Base-by-base conservation (phyloP, 139 green algal species). In the Klebsormidium nitens region DNA sequence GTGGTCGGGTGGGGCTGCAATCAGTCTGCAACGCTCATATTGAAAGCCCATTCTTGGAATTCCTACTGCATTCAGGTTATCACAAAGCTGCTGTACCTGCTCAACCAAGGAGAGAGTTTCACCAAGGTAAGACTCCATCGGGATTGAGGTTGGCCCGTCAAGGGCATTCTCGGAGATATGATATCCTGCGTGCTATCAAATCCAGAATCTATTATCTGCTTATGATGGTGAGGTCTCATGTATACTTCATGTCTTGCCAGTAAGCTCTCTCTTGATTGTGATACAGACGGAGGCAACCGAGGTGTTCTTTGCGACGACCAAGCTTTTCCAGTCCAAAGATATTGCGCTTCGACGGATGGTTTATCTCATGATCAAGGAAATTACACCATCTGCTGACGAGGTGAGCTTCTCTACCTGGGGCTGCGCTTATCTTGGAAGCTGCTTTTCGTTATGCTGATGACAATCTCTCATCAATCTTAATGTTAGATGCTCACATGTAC, bases 31-130 rank as follows among this genome's bases (percentile, higher is more conserved):
- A n/a, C n/a, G n/a, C n/a, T n/a, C n/a, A n/a, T n/a, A n/a, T n/a
- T n/a, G n/a, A n/a, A n/a, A n/a, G n/a, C n/a, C n/a, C n/a, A n/a
- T n/a, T n/a, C n/a, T n/a, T n/a, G n/a, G n/a, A n/a, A n/a, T n/a
- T n/a, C n/a, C n/a, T n/a, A n/a, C n/a, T n/a, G n/a, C n/a, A n/a
- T 73, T 66, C 89, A 98, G 90, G 91, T 99, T 67, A 98, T 99
- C 74, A 99, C 95, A 35, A 98, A 98, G 85, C 84, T 99, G 56
- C 85, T 99, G 5, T 99, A 99, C 72, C 82, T 99, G 50, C 79
- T 97, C 1, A 93, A 90, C 62, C 94, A 99, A 74, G 94, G 94
- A 14, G 95, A 99, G 66, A 88, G 80, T 1, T 96, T 99, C 83
- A 99, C 92, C 32, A 99, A 97, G 93, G 93, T 92, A 67, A 40